Conservation (phyloP, 192 early-diverging fungal genomes). For the Podila epigama region DNA sequence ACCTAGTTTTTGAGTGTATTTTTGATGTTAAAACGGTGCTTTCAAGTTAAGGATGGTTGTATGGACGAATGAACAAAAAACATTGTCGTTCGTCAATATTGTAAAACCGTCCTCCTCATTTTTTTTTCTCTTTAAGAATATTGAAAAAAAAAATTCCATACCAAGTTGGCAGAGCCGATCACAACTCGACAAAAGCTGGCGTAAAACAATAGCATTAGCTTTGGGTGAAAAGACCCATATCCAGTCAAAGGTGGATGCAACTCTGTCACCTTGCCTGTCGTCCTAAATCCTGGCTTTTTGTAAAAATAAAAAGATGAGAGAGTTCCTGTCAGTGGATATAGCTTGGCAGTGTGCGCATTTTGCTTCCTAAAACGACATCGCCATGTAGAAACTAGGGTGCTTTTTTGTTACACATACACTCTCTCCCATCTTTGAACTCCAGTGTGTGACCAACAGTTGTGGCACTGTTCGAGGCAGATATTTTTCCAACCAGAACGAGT, state of each 20-base stretch:
- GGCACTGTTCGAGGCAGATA: constrained; percentile 53
- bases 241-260: constrained; percentile 59
- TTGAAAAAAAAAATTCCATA: constrained; percentile 9
- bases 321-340: neutral
- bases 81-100: no score
- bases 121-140: neutral
- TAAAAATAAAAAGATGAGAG: neutral
- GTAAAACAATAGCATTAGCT: constrained; percentile 71
- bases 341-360: neutral
- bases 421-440: constrained; percentile 31
- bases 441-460: constrained; percentile 53
- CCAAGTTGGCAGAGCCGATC: constrained; percentile 66
- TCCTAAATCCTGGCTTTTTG: neutral
- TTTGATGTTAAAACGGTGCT: neutral
- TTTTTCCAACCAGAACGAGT: constrained; percentile 56
- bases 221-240: constrained; percentile 67
- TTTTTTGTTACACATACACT: neutral
- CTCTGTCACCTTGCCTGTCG: constrained; percentile 6
- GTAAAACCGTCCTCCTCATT: neutral
- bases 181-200: constrained; percentile 63
- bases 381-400: no score
- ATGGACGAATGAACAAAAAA: no score
- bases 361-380: neutral
- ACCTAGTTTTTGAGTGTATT: constrained; percentile 16
- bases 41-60: neutral